These are phyloP conservation scores for Diplodia sapinea DNA, from an alignment of 2,329 filamentous ascomycete species.

Conservation along the genomic window DNA sequence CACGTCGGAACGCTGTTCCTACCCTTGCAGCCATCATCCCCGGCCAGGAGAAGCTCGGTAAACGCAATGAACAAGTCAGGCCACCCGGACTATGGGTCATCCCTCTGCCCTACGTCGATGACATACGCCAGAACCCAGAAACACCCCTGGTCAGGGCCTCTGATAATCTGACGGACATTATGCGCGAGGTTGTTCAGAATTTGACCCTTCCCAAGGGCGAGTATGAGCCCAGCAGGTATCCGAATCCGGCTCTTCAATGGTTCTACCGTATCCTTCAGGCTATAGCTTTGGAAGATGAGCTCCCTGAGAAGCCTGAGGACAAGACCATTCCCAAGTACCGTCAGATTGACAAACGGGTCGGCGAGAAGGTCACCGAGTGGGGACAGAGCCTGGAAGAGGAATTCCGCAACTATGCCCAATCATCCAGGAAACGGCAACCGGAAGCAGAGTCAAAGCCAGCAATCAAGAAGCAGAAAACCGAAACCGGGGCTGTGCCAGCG, in stretches of 20 bases:
- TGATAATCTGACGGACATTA: slow-evolving; percentile 75
- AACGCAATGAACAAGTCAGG: slow-evolving; percentile 69
- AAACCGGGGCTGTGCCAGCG: slow-evolving; percentile 36
- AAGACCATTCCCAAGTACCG: slow-evolving; percentile 82
- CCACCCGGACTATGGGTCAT: slow-evolving; percentile 89
- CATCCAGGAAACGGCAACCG: slow-evolving; percentile 44
- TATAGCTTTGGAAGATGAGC: slow-evolving; percentile 87
- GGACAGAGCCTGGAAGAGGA: slow-evolving; percentile 70
- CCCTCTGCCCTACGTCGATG: slow-evolving; percentile 86
- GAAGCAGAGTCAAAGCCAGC: slow-evolving; percentile 35
- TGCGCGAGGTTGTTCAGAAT: slow-evolving; percentile 83
- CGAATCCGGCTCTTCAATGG: slow-evolving; percentile 91
- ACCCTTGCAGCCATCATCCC: slow-evolving; percentile 82
- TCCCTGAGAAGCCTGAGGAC: slow-evolving; percentile 76
- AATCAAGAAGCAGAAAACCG: slow-evolving; percentile 55
- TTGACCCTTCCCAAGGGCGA: slow-evolving; percentile 83
- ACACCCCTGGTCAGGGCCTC: slow-evolving; percentile 57
- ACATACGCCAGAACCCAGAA: slow-evolving; percentile 77
- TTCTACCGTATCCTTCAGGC: slow-evolving; percentile 95
- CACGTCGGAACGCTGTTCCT: slow-evolving; percentile 79
- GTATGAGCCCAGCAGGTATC: slow-evolving; percentile 86
- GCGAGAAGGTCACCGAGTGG: slow-evolving; percentile 79
- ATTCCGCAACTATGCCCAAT: slow-evolving; percentile 49
- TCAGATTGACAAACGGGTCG: slow-evolving; percentile 88
- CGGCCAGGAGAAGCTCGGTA: slow-evolving; percentile 68